phyloP scores from a whole-genome alignment of 2,329 filamentous ascomycete species.

The Aspergillus jensenii region DNA sequence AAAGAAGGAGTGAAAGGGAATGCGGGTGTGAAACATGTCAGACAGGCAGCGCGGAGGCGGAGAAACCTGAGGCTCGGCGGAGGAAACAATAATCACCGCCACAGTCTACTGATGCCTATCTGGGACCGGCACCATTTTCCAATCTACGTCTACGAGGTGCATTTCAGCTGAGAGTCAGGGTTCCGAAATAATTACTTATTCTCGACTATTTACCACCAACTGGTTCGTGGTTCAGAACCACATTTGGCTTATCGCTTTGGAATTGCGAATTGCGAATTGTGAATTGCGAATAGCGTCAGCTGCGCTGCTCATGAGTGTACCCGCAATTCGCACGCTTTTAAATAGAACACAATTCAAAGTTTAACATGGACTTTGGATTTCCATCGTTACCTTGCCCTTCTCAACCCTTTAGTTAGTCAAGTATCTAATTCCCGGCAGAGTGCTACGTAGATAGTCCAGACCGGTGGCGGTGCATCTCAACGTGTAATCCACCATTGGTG shows the following conservation, averaged over 20 bases:
- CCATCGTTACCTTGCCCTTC: too few species aligned
- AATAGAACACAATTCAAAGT: background rate
- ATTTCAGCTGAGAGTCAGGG: background rate
- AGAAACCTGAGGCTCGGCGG: background rate
- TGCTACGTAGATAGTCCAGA: background rate
- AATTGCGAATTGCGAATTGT: background rate
- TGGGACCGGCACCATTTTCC: background rate
- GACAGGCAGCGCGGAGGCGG: background rate
- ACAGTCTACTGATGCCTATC: conserved; percentile 4
- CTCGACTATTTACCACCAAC: background rate
- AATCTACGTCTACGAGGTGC: background rate
- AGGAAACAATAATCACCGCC: background rate
- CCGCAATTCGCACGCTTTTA: too few species aligned
- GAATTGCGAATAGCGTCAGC: background rate
- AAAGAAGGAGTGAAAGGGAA: background rate
- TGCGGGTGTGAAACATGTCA: background rate
- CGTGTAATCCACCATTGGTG: background rate
- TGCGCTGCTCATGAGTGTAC: background rate
- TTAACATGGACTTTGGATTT: background rate
- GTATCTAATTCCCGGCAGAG: too few species aligned
- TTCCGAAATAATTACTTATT: too few species aligned
- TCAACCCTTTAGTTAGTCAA: too few species aligned
- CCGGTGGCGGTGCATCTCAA: conserved; percentile 1
- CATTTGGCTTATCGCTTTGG: background rate
- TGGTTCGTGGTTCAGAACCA: background rate